Conservation (phyloP, 2,329 filamentous ascomycete genomes). For the Alternaria tenuissima region DNA sequence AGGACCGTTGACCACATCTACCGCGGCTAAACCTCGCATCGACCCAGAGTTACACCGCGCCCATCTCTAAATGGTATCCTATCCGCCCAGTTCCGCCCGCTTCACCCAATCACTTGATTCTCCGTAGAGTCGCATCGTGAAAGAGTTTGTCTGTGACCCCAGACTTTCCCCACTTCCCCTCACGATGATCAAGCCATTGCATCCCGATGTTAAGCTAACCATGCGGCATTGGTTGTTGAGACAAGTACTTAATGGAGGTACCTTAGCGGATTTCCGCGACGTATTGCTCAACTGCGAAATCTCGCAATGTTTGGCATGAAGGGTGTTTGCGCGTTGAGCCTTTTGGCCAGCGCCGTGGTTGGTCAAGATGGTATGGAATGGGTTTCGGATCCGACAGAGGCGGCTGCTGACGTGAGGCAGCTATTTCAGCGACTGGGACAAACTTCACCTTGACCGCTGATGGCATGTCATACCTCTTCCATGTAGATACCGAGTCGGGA, state of each 20-base stretch:
- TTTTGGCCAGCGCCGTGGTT: conserved; percentile 22
- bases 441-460: conserved; percentile 66
- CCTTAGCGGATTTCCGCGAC: conserved; percentile 6
- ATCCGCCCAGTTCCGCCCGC: not conserved
- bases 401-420: conserved; percentile 44
- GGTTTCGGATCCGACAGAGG: not conserved
- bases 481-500: conserved; percentile 64
- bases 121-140: conserved; percentile 12
- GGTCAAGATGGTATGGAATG: conserved; percentile 27
- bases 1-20: conserved; percentile 1
- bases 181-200: conserved; percentile 12
- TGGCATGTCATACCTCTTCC: conserved; percentile 69
- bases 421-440: conserved; percentile 62
- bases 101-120: conserved; percentile 17
- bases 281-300: not conserved
- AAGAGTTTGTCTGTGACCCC: conserved; percentile 16
- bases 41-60: not conserved
- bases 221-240: conserved; percentile 6
- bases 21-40: conserved; percentile 5
- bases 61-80: not conserved
- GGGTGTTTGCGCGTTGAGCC: conserved; percentile 19
- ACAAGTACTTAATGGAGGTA: conserved; percentile 19
- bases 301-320: conserved; percentile 14
- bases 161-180: conserved; percentile 29
- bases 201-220: conserved; percentile 8